Conservation (phyloP, 2,329 filamentous ascomycete species). For the Didymella segeticola region DNA sequence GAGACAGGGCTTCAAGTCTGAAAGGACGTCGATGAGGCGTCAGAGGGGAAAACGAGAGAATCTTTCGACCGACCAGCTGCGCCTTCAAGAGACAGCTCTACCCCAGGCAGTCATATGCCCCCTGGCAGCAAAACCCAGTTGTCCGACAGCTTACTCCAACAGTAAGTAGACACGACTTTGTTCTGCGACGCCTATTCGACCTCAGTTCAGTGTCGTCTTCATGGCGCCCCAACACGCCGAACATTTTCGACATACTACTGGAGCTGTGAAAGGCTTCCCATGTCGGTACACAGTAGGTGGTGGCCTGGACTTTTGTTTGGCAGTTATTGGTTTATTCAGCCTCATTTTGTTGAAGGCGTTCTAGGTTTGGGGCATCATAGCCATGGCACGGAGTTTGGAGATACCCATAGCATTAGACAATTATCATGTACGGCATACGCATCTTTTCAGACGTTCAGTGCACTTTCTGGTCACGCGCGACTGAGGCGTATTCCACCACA, state of each 20-base stretch:
- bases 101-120: neutral
- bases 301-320: too few relatives aligned
- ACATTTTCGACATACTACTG: neutral
- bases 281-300: neutral
- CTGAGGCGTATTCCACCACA: too few relatives aligned
- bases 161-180: too few relatives aligned
- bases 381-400: neutral
- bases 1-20: neutral
- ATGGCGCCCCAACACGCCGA: neutral
- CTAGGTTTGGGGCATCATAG: neutral
- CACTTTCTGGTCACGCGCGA: too few relatives aligned
- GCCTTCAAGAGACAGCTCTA: neutral
- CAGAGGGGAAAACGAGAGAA: neutral
- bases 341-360: neutral
- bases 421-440: neutral
- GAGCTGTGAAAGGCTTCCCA: neutral
- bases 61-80: neutral
- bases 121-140: neutral
- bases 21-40: neutral
- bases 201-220: too few relatives aligned
- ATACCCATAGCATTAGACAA: conserved; percentile 8
- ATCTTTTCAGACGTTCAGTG: neutral
- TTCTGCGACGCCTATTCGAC: neutral
- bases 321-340: neutral
- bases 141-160: too few relatives aligned